These are phyloP conservation scores for Pseudogymnoascus sp. DNA, from an alignment of 2,329 filamentous ascomycete species.

Conservation along the genomic window DNA sequence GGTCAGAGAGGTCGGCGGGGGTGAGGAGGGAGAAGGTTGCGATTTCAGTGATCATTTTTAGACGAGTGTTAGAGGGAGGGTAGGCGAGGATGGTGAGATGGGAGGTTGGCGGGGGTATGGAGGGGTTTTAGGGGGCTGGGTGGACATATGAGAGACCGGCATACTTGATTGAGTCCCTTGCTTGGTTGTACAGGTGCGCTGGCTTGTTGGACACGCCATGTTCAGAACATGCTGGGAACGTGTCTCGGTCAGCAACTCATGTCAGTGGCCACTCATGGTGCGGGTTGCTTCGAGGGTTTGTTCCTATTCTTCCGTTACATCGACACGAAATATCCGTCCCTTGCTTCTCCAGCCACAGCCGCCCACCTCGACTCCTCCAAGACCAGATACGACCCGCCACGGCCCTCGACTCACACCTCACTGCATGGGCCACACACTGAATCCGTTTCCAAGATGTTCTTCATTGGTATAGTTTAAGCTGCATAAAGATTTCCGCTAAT, in stretches of 20 bases:
- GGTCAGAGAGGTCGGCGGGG: neutral
- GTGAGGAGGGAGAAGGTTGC: neutral
- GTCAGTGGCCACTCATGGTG: neutral
- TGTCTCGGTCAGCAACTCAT: neutral
- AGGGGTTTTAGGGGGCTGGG: neutral
- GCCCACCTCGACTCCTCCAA: neutral
- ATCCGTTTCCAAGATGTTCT: neutral
- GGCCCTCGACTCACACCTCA: neutral
- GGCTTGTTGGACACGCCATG: neutral
- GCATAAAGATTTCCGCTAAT: neutral
- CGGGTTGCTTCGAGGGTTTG: neutral
- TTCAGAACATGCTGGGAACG: neutral
- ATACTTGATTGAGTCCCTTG: neutral
- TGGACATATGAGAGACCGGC: neutral
- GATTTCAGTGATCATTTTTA: neutral
- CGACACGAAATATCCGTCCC: neutral
- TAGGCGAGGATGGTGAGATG: neutral
- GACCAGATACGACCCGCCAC: neutral
- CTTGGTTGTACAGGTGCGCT: neutral
- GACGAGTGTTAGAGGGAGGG: no score
- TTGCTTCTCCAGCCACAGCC: neutral
- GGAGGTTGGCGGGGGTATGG: neutral
- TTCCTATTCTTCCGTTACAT: neutral
- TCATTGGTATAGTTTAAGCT: conserved; percentile 1
- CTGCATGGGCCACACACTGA: neutral